Evolutionary conservation across 2,329 filamentous ascomycete species (phyloP).

Genomic region (Trichoderma koningiopsis): DNA sequence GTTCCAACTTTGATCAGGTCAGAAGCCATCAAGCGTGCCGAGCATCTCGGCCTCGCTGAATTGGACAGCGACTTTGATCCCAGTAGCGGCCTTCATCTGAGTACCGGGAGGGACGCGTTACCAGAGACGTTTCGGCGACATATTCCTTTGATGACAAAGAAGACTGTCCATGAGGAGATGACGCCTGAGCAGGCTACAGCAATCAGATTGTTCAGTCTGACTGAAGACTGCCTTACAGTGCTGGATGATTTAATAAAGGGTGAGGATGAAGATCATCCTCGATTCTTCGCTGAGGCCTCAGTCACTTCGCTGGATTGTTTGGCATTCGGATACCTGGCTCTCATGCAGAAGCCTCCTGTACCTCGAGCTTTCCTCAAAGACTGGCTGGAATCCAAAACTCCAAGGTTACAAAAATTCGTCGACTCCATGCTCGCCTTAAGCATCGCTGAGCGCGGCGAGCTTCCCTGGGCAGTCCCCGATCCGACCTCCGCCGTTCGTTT

Average conservation of each 20-base stretch:
- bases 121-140: constrained; percentile 46
- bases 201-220: constrained; percentile 75
- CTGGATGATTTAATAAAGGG: constrained; percentile 58
- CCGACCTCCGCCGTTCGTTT: constrained; percentile 32
- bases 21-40: constrained; percentile 69
- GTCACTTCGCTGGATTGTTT: constrained; percentile 68
- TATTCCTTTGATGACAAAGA: constrained; percentile 45
- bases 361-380: constrained; percentile 47
- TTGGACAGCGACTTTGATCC: constrained; percentile 62
- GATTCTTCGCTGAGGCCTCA: constrained; percentile 36
- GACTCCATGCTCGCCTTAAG: constrained; percentile 35
- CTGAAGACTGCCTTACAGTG: constrained; percentile 70
- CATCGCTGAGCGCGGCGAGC: constrained; percentile 29
- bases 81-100: constrained; percentile 42
- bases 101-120: constrained; percentile 41
- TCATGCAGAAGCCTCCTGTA: constrained; percentile 62
- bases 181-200: constrained; percentile 70
- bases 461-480: constrained; percentile 36
- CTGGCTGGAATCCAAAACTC: constrained; percentile 42
- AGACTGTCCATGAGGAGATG: constrained; percentile 63
- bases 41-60: constrained; percentile 68
- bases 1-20: constrained; percentile 73
- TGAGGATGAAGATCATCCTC: constrained; percentile 30
- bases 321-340: constrained; percentile 73
- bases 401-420: constrained; percentile 39